Base-by-base conservation (phyloP, 176 grass and related monocot genomes). In the Saccharum officinarum region DNA sequence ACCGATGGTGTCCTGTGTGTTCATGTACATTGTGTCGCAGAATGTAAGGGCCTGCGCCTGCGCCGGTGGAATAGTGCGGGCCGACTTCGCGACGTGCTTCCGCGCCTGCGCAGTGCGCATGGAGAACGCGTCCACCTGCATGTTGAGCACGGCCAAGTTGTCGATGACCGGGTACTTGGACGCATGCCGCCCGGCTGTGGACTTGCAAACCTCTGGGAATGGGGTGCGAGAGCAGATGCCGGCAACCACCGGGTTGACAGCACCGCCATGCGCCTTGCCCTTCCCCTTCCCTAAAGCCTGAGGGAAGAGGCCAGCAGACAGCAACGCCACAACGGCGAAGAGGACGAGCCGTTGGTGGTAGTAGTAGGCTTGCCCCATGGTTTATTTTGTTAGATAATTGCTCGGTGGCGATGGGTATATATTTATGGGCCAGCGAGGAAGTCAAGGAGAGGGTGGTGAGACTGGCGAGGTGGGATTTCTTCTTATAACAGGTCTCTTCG, bases 21-120 rank as follows among this genome's bases (percentile, higher is more conserved):
- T 86, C 88, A 86, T 86, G 57, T 90, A 90, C 88, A 90, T 90
- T 37, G 84, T 83, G 84, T 90, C 88, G 73, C 88, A 90, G 73
- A 90, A 90, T 5, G 25, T 73, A 10, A 90, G 74, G 26, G 80
- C 84, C 67, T 86, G 73, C 10, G 59, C 5, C 44, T 86, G 84
- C 28, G 38, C 20, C 5, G 79, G 84, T 8, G 45, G 22, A 2
- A n/a, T 30, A 6, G 8, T 71, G 26, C 67, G 79, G 33, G 88
- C 54, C 20, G 75, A 60, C n/a, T 4, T 46, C 0, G 26, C 2
- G 20, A 86, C 84, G 16, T 60, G 60, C 57, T 86, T 73, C 15
- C 88, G 67, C 20, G 84, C 88, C 59, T 77, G 79, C 0, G 6
- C 74, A 0, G 84, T 86, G 22, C 84, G 84, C 84, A 78, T 86